Evolutionary conservation across 1,284 basidiomycete species (phyloP), one percentile per base, ranked within the genome.

Genomic region (Cutaneotrichosporon cyanovorans): DNA sequence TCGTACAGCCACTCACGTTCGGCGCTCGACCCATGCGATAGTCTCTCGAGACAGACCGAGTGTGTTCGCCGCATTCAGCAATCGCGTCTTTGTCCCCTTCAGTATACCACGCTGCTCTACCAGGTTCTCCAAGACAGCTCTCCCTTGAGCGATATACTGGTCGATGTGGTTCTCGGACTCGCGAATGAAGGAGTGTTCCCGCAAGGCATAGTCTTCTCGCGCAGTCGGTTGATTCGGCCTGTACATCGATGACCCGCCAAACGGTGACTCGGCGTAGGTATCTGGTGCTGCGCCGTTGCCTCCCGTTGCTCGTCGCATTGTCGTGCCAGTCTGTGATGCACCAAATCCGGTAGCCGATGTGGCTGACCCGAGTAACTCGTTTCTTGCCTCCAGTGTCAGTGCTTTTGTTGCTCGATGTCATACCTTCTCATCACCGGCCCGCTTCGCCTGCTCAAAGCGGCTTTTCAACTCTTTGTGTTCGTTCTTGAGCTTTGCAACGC

Each of bases 1-100:
- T 44, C 16, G 12, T 5, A 34, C 8, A 12, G n/a, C 8, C 18
- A 71, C 75, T 61, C 62, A 88, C 83, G 87, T 92, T 68, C 91
- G 76, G 57, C 83, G 78, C 66, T 96, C 92, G 57, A 96, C 90
- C 87, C 90, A 96, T 2, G 85, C 82, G 67, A 96, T 95, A 20
- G 92, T 90, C 66, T 92, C 80, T 54, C 89, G 77, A 66, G 88
- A 89, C 60, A 96, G 72, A 0, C 92, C 92, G 40, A 96, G 71
- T 15, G 89, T 92, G 71, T 95, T 95, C 35, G 91, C 91, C 34
- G 88, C 84, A 64, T 87, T 83, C 48, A 93, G 69, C 40, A 96
- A 69, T 48, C 85, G 77, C 56, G 80, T 78, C 63, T 87, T 84
- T 0, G 91, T 93, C 7, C 90, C 89, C 71, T 95, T 95, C 51